Base-by-base conservation (phyloP, 306 rosid species). In the Acacia melanoxylon region DNA sequence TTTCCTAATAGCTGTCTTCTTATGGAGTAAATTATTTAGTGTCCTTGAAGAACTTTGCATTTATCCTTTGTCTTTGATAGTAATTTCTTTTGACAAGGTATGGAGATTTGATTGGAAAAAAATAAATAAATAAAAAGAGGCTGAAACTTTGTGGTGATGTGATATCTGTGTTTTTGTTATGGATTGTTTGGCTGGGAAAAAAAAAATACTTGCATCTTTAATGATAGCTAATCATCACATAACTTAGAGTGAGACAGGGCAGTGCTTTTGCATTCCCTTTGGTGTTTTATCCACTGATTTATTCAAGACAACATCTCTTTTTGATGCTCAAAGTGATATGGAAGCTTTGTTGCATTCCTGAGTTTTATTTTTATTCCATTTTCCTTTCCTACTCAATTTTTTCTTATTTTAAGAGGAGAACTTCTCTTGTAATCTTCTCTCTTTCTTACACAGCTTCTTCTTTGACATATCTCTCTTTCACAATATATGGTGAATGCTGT, bases 181-280 rank as follows among this genome's bases (percentile, higher is more conserved):
- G 48, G 75, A 22, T 29, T 42, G 9, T 44, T 70, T 44, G 75
- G 35, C 14, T 70, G 35, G 52, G 35, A n/a, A n/a, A n/a, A 22
- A 66, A 42, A 41, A n/a, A 69, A n/a, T 69, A n/a, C 19, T 69
- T n/a, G 10, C 74, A n/a, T 69, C 31, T 69, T 42, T 70, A n/a
- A 20, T n/a, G 33, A 8, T 69, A 51, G 74, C 35, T 68, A 4
- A 22, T 68, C 48, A 37, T 42, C 73, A 8, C 29, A 19, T 4
- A 15, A 68, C 7, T 17, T 9, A 42, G 27, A n/a, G 54, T 69
- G 74, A 44, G 41, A 40, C 46, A 67, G 27, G 44, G 25, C 8
- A 33, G 46, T 67, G 14, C 5, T 68, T 41, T 69, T 69, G 35
- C 58, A 2, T 44, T 44, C 54, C 35, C 58, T 71, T 71, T 45